phyloP scores from a whole-genome alignment of 805 yeast genomes.

The Lachancea waltii region DNA sequence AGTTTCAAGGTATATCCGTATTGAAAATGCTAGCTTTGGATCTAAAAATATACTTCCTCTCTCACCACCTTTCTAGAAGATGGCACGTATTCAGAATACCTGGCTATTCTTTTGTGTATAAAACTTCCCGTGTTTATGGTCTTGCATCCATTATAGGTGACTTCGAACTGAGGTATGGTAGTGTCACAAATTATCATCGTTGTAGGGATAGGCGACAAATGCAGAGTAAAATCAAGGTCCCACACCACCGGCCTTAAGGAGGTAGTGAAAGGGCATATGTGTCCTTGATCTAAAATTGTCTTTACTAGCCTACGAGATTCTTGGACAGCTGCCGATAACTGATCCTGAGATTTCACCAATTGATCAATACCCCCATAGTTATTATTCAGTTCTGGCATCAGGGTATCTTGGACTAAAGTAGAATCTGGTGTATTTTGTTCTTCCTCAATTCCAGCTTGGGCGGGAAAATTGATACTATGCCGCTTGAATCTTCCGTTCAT shows the following conservation, averaged over 20 bases:
- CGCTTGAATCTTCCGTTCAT: slow-evolving; percentile 63
- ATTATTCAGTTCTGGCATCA: slow-evolving; percentile 15
- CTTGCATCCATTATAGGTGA: slow-evolving; percentile 76
- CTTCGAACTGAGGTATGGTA: slow-evolving; percentile 62
- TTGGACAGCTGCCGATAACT: slow-evolving; percentile 37
- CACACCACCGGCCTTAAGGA: slow-evolving; percentile 58
- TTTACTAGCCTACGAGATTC: slow-evolving; percentile 69
- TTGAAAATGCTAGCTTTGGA: slow-evolving; percentile 5
- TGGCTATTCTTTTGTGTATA: slow-evolving; percentile 41
- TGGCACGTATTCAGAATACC: slow-evolving; percentile 71
- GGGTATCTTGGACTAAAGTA: slow-evolving; percentile 12
- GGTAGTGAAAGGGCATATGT: slow-evolving; percentile 70
- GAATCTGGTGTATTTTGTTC: slow-evolving; percentile 17
- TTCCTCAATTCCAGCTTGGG: slow-evolving; percentile 27
- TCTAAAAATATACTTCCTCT: slow-evolving; percentile 38
- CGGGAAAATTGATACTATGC: slow-evolving; percentile 54
- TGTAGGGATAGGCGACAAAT: slow-evolving; percentile 75
- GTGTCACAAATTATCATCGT: slow-evolving; percentile 60
- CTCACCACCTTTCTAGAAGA: slow-evolving; percentile 45
- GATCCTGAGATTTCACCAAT: slow-evolving; percentile 30
- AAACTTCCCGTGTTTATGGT: slow-evolving; percentile 67
- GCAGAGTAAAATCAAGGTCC: slow-evolving; percentile 61
- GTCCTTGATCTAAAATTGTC: slow-evolving; percentile 83
- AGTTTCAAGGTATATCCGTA: slow-evolving; percentile 35
- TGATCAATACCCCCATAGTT: slow-evolving; percentile 23